Conservation (phyloP, 1,284 basidiomycete genomes). For the Ustilago nuda region DNA sequence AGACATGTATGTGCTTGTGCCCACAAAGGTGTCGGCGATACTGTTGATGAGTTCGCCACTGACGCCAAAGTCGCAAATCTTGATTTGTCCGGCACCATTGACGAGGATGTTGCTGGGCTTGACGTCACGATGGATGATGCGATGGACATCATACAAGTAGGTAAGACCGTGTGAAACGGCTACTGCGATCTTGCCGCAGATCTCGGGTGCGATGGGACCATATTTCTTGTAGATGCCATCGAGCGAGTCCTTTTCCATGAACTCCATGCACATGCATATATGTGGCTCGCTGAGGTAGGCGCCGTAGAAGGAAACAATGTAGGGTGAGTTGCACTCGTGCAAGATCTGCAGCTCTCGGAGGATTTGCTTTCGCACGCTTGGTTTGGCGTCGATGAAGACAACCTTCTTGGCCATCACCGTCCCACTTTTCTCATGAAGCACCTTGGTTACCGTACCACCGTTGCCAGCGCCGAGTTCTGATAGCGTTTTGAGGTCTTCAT, state of each 20-base stretch:
- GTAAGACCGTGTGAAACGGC: slow-evolving; percentile 93
- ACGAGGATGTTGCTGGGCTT: slow-evolving; percentile 98
- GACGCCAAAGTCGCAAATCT: slow-evolving; percentile 98
- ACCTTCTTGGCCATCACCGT: slow-evolving; percentile 68
- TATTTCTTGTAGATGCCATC: slow-evolving; percentile 95
- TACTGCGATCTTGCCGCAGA: slow-evolving; percentile 89
- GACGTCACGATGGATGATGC: slow-evolving; percentile 99
- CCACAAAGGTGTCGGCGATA: slow-evolving; percentile 98
- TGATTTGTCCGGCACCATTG: slow-evolving; percentile 93
- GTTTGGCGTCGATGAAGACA: slow-evolving; percentile 96
- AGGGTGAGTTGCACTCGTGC: slow-evolving; percentile 92
- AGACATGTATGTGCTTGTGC: slow-evolving; percentile 99
- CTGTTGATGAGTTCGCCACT: slow-evolving; percentile 98
- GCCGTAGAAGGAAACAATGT: slow-evolving; percentile 96
- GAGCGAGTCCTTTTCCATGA: slow-evolving; percentile 81
- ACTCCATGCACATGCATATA: slow-evolving; percentile 99
- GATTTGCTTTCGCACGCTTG: slow-evolving; percentile 96
- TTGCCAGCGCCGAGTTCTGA: slow-evolving; percentile 95
- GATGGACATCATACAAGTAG: slow-evolving; percentile 97
- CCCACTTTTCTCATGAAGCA: slow-evolving; percentile 62
- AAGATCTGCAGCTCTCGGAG: slow-evolving; percentile 97
- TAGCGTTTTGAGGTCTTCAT: slow-evolving; percentile 75
- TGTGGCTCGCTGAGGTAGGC: slow-evolving; percentile 96
- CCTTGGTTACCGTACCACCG: slow-evolving; percentile 94
- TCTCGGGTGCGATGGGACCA: slow-evolving; percentile 87